phyloP scores from a whole-genome alignment of 78 protist species.

The slime mould (Dictyostelium discoideum) region DNA sequence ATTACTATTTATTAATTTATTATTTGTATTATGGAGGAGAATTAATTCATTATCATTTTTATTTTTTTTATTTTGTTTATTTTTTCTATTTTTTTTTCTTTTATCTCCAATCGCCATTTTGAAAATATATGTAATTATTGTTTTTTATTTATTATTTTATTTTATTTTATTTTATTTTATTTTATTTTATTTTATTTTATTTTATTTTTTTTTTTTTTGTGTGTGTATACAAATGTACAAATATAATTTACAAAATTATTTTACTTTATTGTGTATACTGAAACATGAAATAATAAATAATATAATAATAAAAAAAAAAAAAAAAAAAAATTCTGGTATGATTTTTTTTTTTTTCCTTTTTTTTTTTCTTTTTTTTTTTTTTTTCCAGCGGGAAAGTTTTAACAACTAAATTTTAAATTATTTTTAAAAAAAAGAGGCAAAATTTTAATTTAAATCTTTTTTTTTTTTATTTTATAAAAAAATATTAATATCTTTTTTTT shows the following conservation, averaged over 20 bases:
- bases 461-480: too few relatives aligned
- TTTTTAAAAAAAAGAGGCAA: not conserved
- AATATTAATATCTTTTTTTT: too few relatives aligned
- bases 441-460: too few relatives aligned
- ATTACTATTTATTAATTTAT: not conserved
- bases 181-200: too few relatives aligned
- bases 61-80: conserved; percentile 34
- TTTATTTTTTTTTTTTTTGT: too few relatives aligned
- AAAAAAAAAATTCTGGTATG: not conserved
- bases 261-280: too few relatives aligned
- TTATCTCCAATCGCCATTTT: conserved; percentile 48
- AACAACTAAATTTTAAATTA: not conserved
- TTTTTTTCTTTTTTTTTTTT: too few relatives aligned
- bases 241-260: too few relatives aligned
- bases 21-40: not conserved
- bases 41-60: not conserved
- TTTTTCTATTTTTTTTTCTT: conserved; percentile 49
- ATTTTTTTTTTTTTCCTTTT: not conserved
- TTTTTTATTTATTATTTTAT: not conserved
- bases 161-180: too few relatives aligned
- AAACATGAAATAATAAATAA: too few relatives aligned
- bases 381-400: not conserved
- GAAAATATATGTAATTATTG: not conserved
- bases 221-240: too few relatives aligned
- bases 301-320: too few relatives aligned